A percentile compares a stretch with the other conserved stretches of the same genome.
Conservation (phyloP, 2,329 filamentous ascomycete species). For the Aciculosporium take region DNA sequence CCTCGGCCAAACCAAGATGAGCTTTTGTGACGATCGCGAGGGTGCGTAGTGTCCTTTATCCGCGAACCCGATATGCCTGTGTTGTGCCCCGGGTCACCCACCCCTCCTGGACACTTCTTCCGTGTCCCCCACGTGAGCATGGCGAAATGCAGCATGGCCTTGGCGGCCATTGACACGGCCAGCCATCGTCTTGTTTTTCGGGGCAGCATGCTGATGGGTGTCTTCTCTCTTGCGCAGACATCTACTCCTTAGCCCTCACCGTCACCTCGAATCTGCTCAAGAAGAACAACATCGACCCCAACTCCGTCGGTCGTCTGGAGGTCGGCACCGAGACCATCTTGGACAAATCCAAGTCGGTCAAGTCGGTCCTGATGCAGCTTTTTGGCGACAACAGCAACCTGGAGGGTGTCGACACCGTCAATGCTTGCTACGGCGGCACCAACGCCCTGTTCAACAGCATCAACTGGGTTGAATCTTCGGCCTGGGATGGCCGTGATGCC, state of each 20-base stretch:
- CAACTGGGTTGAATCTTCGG: constrained; percentile 79
- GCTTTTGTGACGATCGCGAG: constrained; percentile 81
- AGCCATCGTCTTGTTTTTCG: not conserved
- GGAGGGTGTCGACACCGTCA: constrained; percentile 70
- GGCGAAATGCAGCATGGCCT: not conserved
- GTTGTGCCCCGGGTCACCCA: not conserved
- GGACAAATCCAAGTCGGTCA: constrained; percentile 86
- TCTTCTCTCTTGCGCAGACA: constrained; percentile 39
- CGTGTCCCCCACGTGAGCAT: not conserved
- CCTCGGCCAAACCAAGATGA: constrained; percentile 83
- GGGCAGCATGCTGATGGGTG: not conserved
- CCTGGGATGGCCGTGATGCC: constrained; percentile 71
- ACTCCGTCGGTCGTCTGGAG: constrained; percentile 66
- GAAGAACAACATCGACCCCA: constrained; percentile 72
- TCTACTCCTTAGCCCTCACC: constrained; percentile 75
- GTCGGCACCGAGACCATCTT: constrained; percentile 76
- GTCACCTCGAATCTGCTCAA: constrained; percentile 62
- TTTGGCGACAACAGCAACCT: constrained; percentile 74
- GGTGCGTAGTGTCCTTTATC: constrained; percentile 35
- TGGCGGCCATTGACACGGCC: too few relatives aligned
- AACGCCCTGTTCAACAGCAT: constrained; percentile 72
- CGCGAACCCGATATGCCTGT: constrained; percentile 6
- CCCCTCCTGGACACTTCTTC: not conserved
- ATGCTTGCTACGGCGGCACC: constrained; percentile 78
- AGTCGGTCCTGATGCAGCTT: constrained; percentile 77